phyloP scores from a whole-genome alignment of 2,329 filamentous ascomycete genomes.

The Colletotrichum noveboracense region DNA sequence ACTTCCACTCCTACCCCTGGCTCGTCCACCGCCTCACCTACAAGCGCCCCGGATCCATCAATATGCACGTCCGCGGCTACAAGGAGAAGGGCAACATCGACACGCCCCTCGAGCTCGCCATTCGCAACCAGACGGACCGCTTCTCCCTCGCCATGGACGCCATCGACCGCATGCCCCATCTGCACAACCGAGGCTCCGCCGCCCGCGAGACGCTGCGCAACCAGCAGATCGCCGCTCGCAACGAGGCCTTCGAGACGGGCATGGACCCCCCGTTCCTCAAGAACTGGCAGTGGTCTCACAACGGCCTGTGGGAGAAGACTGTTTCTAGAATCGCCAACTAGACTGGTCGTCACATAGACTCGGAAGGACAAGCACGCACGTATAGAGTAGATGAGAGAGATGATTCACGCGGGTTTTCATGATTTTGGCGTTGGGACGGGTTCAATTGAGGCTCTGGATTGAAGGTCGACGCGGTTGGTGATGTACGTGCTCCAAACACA shows the following conservation, averaged over 20 bases:
- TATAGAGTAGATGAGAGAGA: not conserved
- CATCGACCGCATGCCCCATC: slow-evolving; percentile 68
- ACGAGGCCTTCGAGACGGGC: slow-evolving; percentile 72
- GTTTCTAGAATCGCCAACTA: slow-evolving; percentile 16
- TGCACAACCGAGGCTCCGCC: slow-evolving; percentile 67
- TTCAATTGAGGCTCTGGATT: not conserved
- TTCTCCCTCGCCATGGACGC: slow-evolving; percentile 80
- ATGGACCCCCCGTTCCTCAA: slow-evolving; percentile 71
- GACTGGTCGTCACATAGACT: not conserved
- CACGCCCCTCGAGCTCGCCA: slow-evolving; percentile 78
- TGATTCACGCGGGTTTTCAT: not conserved
- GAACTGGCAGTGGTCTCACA: slow-evolving; percentile 69
- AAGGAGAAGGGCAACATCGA: slow-evolving; percentile 86
- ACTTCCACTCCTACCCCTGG: slow-evolving; percentile 86
- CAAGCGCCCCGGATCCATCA: slow-evolving; percentile 70
- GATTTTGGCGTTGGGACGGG: not conserved
- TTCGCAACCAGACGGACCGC: slow-evolving; percentile 78
- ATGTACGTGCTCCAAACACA: not conserved
- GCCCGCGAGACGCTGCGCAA: slow-evolving; percentile 70
- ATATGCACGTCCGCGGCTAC: slow-evolving; percentile 79
- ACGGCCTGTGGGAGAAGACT: slow-evolving; percentile 41
- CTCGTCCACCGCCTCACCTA: slow-evolving; percentile 79
- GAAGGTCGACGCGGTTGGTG: not conserved
- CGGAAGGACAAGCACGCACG: not conserved
- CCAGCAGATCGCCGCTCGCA: slow-evolving; percentile 66